Base-by-base conservation (phyloP, 176 grass and related monocot species). In the sorghum (Sorghum bicolor) region DNA sequence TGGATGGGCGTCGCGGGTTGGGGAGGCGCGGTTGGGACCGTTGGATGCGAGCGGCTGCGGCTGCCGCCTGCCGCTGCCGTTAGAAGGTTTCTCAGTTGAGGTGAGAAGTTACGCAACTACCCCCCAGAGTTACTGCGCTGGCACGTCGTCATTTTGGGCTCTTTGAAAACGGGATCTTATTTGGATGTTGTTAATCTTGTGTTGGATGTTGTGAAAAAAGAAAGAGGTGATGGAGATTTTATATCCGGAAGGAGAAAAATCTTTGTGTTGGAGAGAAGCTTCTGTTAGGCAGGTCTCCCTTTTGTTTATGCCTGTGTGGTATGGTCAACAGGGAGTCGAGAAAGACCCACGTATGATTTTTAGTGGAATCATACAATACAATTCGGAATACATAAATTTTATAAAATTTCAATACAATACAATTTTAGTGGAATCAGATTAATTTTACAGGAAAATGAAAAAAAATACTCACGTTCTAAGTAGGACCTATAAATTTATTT, bases 11-110 rank as follows among this genome's bases (percentile, higher is more conserved):
- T 26, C n/a, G 66, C 11, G 36, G 76, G 71, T 47, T 62, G 16
- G 1, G 69, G 67, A 25, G 34, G 10, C 19, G 72, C 78, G 29
- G 83, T 80, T 78, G 64, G 48, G 73, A 83, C 89, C 86, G 91
- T 91, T 90, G 83, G 94, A 89, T 87, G 82, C 55, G 48, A 89
- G 83, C 83, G 80, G 88, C 83, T 79, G 85, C 20, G 22, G 61
- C 41, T 52, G 68, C 83, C 58, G 82, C 76, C 41, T 52, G 68
- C 83, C 58, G 82, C 76, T 45, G 70, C 67, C 10, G 10, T 2
- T 22, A n/a, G 62, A 64, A 64, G 57, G 52, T 74, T 77, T 69
- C 48, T 69, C 48, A 47, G 72, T 80, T 67, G 26, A 16, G 63
- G 0, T 0, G 1, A 4, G 33, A 76, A 75, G 64, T 85, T 85